Conservation (phyloP, 2,329 filamentous ascomycete species). For the Fusarium tanahbumbuense region DNA sequence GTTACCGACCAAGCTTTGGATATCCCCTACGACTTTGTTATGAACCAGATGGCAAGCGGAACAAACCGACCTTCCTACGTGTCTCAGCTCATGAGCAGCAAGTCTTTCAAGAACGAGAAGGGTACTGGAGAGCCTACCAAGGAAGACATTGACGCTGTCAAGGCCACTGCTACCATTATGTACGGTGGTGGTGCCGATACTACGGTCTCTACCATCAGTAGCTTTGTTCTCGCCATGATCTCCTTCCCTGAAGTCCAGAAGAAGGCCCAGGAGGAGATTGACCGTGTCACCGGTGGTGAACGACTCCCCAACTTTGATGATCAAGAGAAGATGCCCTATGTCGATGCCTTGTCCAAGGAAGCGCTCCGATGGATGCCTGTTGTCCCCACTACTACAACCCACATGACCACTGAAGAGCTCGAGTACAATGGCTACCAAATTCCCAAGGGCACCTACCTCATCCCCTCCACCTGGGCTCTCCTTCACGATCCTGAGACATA, state of each 20-base stretch:
- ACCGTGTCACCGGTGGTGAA: conserved; percentile 45
- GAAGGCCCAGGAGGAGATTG: conserved; percentile 46
- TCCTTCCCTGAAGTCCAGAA: conserved; percentile 40
- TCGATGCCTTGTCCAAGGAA: conserved; percentile 50
- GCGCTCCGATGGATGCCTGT: conserved; percentile 49
- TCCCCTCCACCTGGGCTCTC: conserved; percentile 43
- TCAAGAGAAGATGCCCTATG: conserved; percentile 46
- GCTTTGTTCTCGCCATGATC: conserved; percentile 46
- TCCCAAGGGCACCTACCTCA: conserved; percentile 45
- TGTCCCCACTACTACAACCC: conserved; percentile 53
- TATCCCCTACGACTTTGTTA: conserved; percentile 49
- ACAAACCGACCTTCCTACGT: conserved; percentile 44
- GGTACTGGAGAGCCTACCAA: conserved; percentile 2
- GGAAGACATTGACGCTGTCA: conserved; percentile 43
- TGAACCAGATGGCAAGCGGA: conserved; percentile 41
- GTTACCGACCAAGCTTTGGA: conserved; percentile 33
- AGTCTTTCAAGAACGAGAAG: conserved; percentile 23
- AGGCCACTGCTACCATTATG: conserved; percentile 43
- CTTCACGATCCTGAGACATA: conserved; percentile 75
- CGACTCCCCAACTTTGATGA: conserved; percentile 47
- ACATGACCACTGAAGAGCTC: conserved; percentile 51
- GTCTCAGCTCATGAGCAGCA: conserved; percentile 39
- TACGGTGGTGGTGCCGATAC: conserved; percentile 50
- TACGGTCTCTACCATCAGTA: conserved; percentile 42
- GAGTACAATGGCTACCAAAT: conserved; percentile 44